A percentile compares a stretch with the other conserved stretches of the same genome.
Evolutionary conservation across 2,329 filamentous ascomycete species (phyloP).

Genomic region (Sarocladium kiliense): DNA sequence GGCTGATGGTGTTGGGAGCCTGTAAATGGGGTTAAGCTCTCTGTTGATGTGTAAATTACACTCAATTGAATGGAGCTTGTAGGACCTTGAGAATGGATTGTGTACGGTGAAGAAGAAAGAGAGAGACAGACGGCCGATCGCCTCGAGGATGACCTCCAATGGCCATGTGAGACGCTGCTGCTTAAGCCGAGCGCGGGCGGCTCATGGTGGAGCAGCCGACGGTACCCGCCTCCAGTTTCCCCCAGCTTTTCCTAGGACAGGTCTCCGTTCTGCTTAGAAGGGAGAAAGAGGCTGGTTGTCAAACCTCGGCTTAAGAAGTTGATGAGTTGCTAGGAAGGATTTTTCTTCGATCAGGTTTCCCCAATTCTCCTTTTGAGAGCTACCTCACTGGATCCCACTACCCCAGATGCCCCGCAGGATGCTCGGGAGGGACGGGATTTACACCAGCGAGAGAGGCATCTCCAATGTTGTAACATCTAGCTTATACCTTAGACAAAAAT

Average conservation of each 20-base stretch:
- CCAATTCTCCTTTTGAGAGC: too few relatives aligned
- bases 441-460: neutral
- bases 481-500: too few relatives aligned
- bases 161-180: neutral
- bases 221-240: slow-evolving; percentile 1
- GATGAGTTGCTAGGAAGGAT: too few relatives aligned
- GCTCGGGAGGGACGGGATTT: neutral
- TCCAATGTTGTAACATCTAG: too few relatives aligned
- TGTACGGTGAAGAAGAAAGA: neutral
- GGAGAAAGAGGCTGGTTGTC: too few relatives aligned
- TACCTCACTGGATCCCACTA: too few relatives aligned
- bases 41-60: neutral
- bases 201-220: neutral
- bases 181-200: slow-evolving; percentile 2
- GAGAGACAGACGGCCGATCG: neutral
- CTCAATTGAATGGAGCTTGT: neutral
- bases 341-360: too few relatives aligned
- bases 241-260: neutral
- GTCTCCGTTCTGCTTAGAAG: neutral
- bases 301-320: too few relatives aligned
- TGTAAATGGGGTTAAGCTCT: neutral
- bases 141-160: neutral
- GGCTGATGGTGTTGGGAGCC: neutral
- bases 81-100: neutral
- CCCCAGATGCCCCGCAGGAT: slow-evolving; percentile 1